Percentiles rank a stretch among this genome's conserved stretches.
phyloP scores from a whole-genome alignment of 306 rosid genomes.

The Lotus japonicus region DNA sequence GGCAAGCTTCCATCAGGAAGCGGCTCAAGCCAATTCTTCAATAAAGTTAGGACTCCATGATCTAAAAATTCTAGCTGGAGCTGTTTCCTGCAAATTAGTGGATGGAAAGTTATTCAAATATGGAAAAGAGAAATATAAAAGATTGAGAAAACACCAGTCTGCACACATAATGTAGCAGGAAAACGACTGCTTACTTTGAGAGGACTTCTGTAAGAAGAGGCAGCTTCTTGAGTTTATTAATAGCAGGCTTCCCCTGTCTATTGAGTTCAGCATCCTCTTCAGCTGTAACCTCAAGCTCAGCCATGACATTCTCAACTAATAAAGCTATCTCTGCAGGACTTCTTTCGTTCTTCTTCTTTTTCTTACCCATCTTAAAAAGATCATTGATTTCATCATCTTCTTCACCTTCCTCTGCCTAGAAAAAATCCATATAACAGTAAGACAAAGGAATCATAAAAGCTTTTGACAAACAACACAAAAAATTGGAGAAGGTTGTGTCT shows the following conservation, averaged over 20 bases:
- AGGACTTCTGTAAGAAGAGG: constrained; percentile 85
- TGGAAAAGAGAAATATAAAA: not conserved
- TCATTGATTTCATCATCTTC: constrained; percentile 71
- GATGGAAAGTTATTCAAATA: not conserved
- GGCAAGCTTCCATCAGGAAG: constrained; percentile 97
- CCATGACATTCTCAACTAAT: constrained; percentile 93
- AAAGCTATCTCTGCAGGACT: constrained; percentile 91
- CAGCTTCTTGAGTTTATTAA: constrained; percentile 82
- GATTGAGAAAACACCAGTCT: not conserved
- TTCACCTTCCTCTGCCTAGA: constrained; percentile 90
- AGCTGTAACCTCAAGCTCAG: constrained; percentile 93
- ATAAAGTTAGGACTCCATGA: constrained; percentile 76
- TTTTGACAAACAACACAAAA: not conserved
- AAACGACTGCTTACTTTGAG: constrained; percentile 61
- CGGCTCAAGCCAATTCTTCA: constrained; percentile 95
- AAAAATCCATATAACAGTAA: constrained; percentile 19
- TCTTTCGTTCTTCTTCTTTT: constrained; percentile 74
- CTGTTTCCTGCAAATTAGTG: constrained; percentile 56
- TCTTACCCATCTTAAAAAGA: constrained; percentile 80
- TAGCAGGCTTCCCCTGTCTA: constrained; percentile 78
- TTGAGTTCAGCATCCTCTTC: constrained; percentile 94
- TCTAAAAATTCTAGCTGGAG: constrained; percentile 90
- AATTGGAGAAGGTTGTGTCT: not conserved
- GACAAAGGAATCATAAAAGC: not conserved
- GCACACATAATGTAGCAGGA: not conserved